These are phyloP conservation scores for Leptoxyphium fumago DNA, from an alignment of 2,329 filamentous ascomycete species.

Conservation along the genomic window DNA sequence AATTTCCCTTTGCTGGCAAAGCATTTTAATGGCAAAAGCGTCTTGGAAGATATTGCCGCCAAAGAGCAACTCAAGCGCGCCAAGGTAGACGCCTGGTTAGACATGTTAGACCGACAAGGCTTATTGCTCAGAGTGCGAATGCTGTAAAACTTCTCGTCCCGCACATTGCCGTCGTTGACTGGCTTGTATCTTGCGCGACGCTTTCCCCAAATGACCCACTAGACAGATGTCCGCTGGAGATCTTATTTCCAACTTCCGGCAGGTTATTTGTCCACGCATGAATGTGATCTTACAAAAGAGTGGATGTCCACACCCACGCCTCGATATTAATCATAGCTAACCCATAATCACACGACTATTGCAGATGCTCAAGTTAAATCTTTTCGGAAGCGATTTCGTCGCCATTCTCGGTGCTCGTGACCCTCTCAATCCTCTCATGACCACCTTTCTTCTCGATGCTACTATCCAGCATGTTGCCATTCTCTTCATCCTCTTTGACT, in stretches of 20 bases:
- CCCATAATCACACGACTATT: too few relatives aligned
- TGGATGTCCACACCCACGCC: too few relatives aligned
- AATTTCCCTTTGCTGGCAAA: constrained; percentile 62
- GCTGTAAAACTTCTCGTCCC: not conserved
- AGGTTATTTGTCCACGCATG: too few relatives aligned
- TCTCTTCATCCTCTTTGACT: constrained; percentile 18
- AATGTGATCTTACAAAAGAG: too few relatives aligned
- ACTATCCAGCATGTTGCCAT: constrained; percentile 1
- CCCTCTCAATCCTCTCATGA: not conserved
- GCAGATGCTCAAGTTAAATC: not conserved
- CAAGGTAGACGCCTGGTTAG: constrained; percentile 22
- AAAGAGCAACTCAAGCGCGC: constrained; percentile 77
- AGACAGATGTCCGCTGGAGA: too few relatives aligned
- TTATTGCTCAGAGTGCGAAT: not conserved
- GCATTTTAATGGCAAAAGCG: constrained; percentile 76
- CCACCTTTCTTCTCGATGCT: constrained; percentile 1
- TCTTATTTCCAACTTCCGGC: too few relatives aligned
- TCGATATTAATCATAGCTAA: too few relatives aligned
- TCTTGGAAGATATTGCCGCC: constrained; percentile 75
- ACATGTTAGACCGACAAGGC: not conserved
- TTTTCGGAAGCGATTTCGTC: not conserved
- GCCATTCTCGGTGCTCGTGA: not conserved
- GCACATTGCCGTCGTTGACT: too few relatives aligned
- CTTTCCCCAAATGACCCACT: too few relatives aligned
- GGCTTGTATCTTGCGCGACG: too few relatives aligned